Evolutionary conservation across 1,139 yeast genomes (phyloP).

Genomic region (Debaryomyces nepalensis): DNA sequence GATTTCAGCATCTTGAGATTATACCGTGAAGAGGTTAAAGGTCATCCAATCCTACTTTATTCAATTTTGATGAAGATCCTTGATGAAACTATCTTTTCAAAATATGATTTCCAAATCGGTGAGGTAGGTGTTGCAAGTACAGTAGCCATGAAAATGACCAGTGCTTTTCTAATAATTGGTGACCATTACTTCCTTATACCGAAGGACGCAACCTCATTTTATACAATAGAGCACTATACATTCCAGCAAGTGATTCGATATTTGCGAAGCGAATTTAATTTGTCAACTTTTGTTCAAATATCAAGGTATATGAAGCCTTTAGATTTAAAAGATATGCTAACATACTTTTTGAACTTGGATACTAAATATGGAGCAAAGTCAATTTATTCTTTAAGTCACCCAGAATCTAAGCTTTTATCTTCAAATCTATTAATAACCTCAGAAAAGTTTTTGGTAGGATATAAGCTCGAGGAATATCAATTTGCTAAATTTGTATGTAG

Average conservation of each 20-base stretch:
- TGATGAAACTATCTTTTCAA: slow-evolving; percentile 21
- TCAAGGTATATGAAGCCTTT: slow-evolving; percentile 21
- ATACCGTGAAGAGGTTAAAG: slow-evolving; percentile 30
- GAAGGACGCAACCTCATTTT: background rate
- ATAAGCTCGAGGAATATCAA: slow-evolving; percentile 15
- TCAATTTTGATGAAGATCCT: slow-evolving; percentile 29
- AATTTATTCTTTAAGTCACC: slow-evolving; percentile 17
- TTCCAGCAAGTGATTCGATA: slow-evolving; percentile 18
- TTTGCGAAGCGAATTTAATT: slow-evolving; percentile 18
- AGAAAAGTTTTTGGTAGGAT: background rate
- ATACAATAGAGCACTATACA: slow-evolving; percentile 4
- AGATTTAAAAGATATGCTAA: slow-evolving; percentile 18
- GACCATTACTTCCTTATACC: slow-evolving; percentile 13
- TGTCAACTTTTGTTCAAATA: slow-evolving; percentile 13
- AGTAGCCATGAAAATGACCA: slow-evolving; percentile 15
- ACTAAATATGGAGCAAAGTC: slow-evolving; percentile 17
- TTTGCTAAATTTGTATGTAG: slow-evolving; percentile 20
- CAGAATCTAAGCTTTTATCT: slow-evolving; percentile 12
- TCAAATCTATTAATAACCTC: background rate
- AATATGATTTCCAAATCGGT: slow-evolving; percentile 8
- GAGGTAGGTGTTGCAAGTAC: background rate
- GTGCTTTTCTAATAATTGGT: slow-evolving; percentile 19
- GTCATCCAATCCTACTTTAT: slow-evolving; percentile 28
- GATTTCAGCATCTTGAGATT: slow-evolving; percentile 34
- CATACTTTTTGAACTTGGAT: slow-evolving; percentile 18